These are phyloP conservation scores for Haplosporangium sp. DNA, from an alignment of 371 early-diverging fungal genomes.

Conservation along the genomic window DNA sequence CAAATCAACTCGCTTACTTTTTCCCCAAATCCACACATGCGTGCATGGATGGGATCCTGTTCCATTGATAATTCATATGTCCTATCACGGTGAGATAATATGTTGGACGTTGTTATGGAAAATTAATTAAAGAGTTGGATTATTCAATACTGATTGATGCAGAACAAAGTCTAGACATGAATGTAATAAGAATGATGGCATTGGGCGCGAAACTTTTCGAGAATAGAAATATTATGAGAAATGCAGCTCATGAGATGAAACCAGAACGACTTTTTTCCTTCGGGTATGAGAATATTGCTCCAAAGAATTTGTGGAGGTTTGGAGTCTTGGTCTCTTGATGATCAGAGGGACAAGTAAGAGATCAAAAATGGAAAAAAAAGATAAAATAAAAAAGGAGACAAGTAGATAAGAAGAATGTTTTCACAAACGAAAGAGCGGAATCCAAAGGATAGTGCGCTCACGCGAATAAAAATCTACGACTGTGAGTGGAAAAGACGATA, in stretches of 20 bases:
- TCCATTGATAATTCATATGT: slow-evolving; percentile 66
- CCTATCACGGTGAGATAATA: slow-evolving; percentile 34
- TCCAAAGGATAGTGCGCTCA: background rate
- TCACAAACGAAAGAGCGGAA: background rate
- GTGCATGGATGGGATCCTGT: slow-evolving; percentile 83
- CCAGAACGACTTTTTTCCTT: background rate
- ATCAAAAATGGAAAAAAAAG: background rate
- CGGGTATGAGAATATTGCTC: background rate
- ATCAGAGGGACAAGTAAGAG: background rate
- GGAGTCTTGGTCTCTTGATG: background rate
- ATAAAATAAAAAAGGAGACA: background rate
- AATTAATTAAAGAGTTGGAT: background rate
- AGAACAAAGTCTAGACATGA: background rate
- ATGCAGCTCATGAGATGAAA: background rate
- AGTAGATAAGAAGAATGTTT: background rate
- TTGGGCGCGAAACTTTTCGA: background rate
- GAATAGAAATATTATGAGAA: background rate
- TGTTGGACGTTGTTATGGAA: background rate
- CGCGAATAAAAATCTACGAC: background rate
- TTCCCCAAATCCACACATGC: slow-evolving; percentile 88
- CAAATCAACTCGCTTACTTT: slow-evolving; percentile 53
- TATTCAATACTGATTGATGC: background rate
- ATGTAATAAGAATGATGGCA: background rate
- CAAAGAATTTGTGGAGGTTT: background rate
- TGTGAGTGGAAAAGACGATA: too few relatives aligned